Evolutionary conservation across 2,329 filamentous ascomycete genomes (phyloP), one percentile per base, ranked within the genome.

Genomic region (Dactylella cylindrospora): DNA sequence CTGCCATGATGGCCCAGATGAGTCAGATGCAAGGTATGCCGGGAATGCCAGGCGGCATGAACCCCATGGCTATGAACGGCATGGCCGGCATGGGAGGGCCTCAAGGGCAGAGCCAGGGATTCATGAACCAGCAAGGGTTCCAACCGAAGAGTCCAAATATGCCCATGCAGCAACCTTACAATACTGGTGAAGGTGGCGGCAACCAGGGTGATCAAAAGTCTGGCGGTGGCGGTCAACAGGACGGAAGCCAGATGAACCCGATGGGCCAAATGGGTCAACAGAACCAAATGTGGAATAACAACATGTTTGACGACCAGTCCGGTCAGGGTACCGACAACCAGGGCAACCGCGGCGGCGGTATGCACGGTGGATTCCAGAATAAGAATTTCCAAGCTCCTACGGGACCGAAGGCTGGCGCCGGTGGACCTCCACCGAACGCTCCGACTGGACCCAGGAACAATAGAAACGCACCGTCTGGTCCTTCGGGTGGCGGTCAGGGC

Each of bases 361-460:
- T 40, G 74, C 36, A 74, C 78, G 1, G 70, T 73, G 80, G 80
- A 1, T 76, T 73, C 25, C 61, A 57, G 33, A 45, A 49, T 5
- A 70, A 71, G 31, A 69, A 66, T 23, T 71, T 70, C 35, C 71
- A 71, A 52, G 71, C 66, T 23, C 71, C 67, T 43, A 67, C 67
- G 68, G 71, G 72, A 45, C 66, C 72, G 44, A 75, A 74, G n/a
- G 71, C 74, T 4, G 74, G 76, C 49, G 74, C 75, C 46, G 74
- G 75, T 53, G 73, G 76, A 5, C 82, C 84, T 10, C 88, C 88
- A 15, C 84, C 86, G 3, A 89, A 89, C 70, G 88, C 93, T 4
- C 93, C 93, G 0, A 98, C 93, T 0, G 93, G 93, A 0, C 93
- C 93, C 3, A 95, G 95, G 79, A 98, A 97, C 70, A 60, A 66